Percentiles rank a stretch among this genome's conserved stretches.
Conservation (phyloP, 1,284 basidiomycete genomes). For the Termitomyces sp. region DNA sequence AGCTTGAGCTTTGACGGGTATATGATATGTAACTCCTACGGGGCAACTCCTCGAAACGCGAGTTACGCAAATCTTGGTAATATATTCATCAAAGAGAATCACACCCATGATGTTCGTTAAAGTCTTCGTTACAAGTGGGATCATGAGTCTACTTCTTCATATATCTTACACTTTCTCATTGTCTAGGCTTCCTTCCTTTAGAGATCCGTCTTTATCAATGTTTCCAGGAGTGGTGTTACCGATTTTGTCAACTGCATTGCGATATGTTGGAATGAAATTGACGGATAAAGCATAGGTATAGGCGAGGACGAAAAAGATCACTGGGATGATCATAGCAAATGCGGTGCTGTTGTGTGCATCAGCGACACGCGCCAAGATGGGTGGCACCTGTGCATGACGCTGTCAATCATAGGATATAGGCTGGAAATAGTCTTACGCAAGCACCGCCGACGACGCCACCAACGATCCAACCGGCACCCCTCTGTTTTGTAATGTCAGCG, state of each 20-base stretch:
- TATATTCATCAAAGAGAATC: background rate
- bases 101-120: background rate
- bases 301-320: conserved; percentile 27
- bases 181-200: conserved; percentile 8
- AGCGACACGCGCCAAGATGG: conserved; percentile 28
- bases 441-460: conserved; percentile 31
- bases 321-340: conserved; percentile 29
- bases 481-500: conserved; percentile 8
- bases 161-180: conserved; percentile 11
- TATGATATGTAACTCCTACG: background rate
- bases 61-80: background rate
- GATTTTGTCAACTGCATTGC: conserved; percentile 25
- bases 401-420: too few relatives aligned
- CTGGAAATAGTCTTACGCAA: conserved; percentile 18
- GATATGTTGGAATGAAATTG: conserved; percentile 29
- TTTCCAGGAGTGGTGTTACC: conserved; percentile 6
- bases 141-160: background rate
- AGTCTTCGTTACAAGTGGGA: background rate
- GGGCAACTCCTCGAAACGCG: background rate
- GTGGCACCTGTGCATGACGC: conserved; percentile 23
- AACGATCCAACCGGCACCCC: conserved; percentile 29
- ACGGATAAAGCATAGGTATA: conserved; percentile 26
- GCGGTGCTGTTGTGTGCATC: conserved; percentile 30
- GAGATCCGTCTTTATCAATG: background rate
- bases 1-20: too few relatives aligned